Evolutionary conservation across 2,329 filamentous ascomycete genomes (phyloP), one percentile per base, ranked within the genome.

Genomic region (Curvularia hawaiiensis): DNA sequence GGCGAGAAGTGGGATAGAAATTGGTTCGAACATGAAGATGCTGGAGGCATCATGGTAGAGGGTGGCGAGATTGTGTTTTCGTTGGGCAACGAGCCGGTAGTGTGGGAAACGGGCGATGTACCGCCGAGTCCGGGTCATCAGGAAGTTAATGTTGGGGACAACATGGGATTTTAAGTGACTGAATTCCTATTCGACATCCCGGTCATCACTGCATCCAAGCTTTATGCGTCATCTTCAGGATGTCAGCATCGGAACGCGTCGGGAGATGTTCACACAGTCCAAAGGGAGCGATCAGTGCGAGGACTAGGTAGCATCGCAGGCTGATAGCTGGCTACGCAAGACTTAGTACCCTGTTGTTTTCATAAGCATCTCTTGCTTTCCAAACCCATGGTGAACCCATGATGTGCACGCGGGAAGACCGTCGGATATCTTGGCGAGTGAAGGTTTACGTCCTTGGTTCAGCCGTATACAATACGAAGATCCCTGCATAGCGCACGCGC

Each of bases 21-120:
- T 52, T 86, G 84, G 84, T 77, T 86, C 18, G 77, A 80, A 54
- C 83, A 86, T 66, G 77, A 79, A 1, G 81, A 86, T 65, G 68
- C 59, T 0, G 71, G 66, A 1, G 70, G 67, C 0, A 70, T 75
- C 22, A 75, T 75, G 72, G 67, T 55, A 1, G 45, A 71, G 7
- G 74, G 74, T 1, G 75, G 74, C 4, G 72, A 75, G 50, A 74
- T 77, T 44, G 6, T 70, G 24, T 77, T 77, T 24, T 54, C 26
- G 10, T 54, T 77, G 3, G 72, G 74, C 1, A 50, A 18, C 4
- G 66, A 74, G 51, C 55, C 68, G 46, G 67, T 54, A 46, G 54
- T 67, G 8, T 74, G 69, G 71, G 75, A 73, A 61, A 71, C 65
- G 1, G 74, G 73, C 0, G 66, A 71, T 31, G 65, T 68, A 8